Evolutionary conservation across 2,329 filamentous ascomycete species (phyloP), one percentile per base, ranked within the genome.

Genomic region (Trichophyton verrucosum): DNA sequence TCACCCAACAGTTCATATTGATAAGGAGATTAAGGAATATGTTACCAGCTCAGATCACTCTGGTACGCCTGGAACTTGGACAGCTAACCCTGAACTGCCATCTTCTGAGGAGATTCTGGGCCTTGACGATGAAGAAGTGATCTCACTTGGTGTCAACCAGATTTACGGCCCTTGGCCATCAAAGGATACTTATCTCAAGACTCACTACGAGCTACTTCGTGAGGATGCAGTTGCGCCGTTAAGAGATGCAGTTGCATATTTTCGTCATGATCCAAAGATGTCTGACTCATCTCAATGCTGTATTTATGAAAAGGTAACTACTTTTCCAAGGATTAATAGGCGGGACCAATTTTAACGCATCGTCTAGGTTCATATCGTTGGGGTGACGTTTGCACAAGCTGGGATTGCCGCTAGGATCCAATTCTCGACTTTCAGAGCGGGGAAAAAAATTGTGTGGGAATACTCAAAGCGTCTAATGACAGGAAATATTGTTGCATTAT

Each of bases 121-220:
- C 3, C 64, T 59, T 8, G 64, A 65, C 38, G 66, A 65, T 40
- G 63, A 58, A 20, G 59, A 59, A 20, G 66, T 61, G 22, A 67
- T 77, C 1, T 66, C 73, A 3, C 68, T 85, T 0, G 73, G 76
- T 0, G 66, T 75, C 0, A 89, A 89, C 66, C 75, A 75, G 5
- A 75, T 85, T 20, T 64, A 80, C 0, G 77, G 77, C 0, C 75
- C 84, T 0, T 92, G 86, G 78, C 64, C 73, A 0, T 82, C 78
- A 3, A 86, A 82, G 53, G 78, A 83, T 1, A 76, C 79, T 0
- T 96, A 95, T 61, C 76, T 96, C 0, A 76, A 82, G 36, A 81
- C 83, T 0, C 88, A 95, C 57, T 95, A 94, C 68, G 77, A 83
- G 2, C 80, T 96, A 1, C 78, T 90, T 6, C 81, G 91, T 2